These are phyloP conservation scores for Pestalotiopsis sp. DNA, from an alignment of 2,329 filamentous ascomycete species.

Conservation along the genomic window DNA sequence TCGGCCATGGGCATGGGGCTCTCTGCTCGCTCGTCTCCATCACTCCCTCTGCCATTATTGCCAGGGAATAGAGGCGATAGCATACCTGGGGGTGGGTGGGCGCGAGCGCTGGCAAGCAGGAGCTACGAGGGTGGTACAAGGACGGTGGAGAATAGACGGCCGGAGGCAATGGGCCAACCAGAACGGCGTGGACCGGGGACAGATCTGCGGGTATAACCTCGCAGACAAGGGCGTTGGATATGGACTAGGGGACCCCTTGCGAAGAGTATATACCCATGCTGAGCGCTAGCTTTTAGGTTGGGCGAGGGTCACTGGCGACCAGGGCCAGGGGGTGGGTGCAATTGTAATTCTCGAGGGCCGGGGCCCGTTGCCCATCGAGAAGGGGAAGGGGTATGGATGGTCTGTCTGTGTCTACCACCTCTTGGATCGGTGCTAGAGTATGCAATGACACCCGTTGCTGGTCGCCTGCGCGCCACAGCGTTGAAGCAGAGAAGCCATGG, in stretches of 20 bases:
- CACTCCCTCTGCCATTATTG: slow-evolving; percentile 14
- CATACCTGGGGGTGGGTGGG: slow-evolving; percentile 13
- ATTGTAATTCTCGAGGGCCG: background rate
- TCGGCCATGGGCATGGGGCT: slow-evolving; percentile 2
- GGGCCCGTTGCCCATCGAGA: background rate
- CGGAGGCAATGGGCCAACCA: slow-evolving; percentile 23
- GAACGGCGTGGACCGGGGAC: slow-evolving; percentile 21
- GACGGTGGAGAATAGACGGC: slow-evolving; percentile 26
- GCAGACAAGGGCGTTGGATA: slow-evolving; percentile 23
- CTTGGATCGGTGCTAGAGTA: background rate
- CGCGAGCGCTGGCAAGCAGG: slow-evolving; percentile 9
- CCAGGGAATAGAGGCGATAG: slow-evolving; percentile 17
- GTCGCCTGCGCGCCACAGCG: slow-evolving; percentile 5
- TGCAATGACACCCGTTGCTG: slow-evolving; percentile 14
- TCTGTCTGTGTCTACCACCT: background rate
- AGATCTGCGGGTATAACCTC: slow-evolving; percentile 33
- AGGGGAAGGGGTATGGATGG: background rate
- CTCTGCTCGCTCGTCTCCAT: background rate
- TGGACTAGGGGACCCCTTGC: slow-evolving; percentile 28
- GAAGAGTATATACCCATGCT: slow-evolving; percentile 11
- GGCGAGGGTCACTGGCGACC: slow-evolving; percentile 9
- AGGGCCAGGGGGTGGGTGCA: background rate
- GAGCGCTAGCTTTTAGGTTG: slow-evolving; percentile 11
- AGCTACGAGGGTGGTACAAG: slow-evolving; percentile 25
- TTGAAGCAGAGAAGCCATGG: background rate